These are phyloP conservation scores for Fusarium euwallaceae DNA, from an alignment of 2,329 filamentous ascomycete genomes.

Conservation along the genomic window DNA sequence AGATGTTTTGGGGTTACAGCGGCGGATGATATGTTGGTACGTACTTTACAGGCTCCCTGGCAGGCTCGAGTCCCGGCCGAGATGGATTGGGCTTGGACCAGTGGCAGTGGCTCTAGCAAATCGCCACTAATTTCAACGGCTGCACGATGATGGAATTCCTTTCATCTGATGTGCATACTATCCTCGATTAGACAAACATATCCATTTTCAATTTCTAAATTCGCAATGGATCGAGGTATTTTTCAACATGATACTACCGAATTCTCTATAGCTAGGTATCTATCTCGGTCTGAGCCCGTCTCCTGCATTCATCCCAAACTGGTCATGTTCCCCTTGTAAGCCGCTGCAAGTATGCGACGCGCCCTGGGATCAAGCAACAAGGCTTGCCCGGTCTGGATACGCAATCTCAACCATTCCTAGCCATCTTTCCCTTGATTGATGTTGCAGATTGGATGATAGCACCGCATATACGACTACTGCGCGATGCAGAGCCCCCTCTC, in stretches of 20 bases:
- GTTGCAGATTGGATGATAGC: background rate
- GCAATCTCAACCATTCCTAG: conserved; percentile 40
- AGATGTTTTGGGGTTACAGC: background rate
- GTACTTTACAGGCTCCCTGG: conserved; percentile 2
- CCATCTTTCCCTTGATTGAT: conserved; percentile 14
- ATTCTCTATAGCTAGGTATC: too few relatives aligned
- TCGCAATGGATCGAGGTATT: background rate
- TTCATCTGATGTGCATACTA: background rate
- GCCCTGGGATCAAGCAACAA: conserved; percentile 1
- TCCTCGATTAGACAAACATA: background rate
- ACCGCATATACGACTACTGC: background rate
- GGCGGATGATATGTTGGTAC: background rate
- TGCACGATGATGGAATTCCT: conserved; percentile 40
- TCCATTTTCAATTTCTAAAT: background rate
- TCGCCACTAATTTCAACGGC: conserved; percentile 44
- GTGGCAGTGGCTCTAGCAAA: conserved; percentile 25
- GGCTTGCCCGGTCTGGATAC: conserved; percentile 1
- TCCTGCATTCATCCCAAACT: conserved; percentile 35
- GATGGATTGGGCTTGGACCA: conserved; percentile 12
- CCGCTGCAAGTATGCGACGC: conserved; percentile 29
- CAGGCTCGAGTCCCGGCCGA: conserved; percentile 16
- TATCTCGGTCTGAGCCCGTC: conserved; percentile 1
- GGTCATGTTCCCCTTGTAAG: conserved; percentile 27
- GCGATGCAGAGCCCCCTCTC: conserved; percentile 8
- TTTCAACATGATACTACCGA: too few relatives aligned